phyloP scores from a whole-genome alignment of 768 basidiomycete species.

The Botryobasidium botryosum region DNA sequence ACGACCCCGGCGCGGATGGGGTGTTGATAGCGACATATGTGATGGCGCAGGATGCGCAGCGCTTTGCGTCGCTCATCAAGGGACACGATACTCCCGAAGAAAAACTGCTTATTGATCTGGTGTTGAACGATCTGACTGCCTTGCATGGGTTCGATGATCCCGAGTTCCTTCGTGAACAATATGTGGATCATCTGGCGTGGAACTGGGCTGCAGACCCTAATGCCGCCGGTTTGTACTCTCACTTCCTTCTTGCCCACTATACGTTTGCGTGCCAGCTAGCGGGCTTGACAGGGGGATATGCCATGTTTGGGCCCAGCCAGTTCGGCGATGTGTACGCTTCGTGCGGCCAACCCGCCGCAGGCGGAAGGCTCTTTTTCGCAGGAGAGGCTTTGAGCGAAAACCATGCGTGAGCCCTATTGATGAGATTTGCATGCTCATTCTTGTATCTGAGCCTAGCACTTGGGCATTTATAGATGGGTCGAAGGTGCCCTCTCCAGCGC shows the following conservation, averaged over 20 bases:
- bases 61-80: constrained; percentile 23
- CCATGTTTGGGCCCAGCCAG: constrained; percentile 26
- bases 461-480: constrained; percentile 19
- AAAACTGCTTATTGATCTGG: constrained; percentile 15
- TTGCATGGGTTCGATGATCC: constrained; percentile 17
- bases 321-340: constrained; percentile 21
- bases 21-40: constrained; percentile 27
- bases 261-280: neutral
- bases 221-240: constrained; percentile 20
- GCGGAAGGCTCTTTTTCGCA: constrained; percentile 22
- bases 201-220: constrained; percentile 22
- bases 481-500: constrained; percentile 25
- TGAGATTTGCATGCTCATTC: neutral
- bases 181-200: constrained; percentile 16
- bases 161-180: constrained; percentile 9
- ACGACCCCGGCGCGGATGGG: constrained; percentile 4
- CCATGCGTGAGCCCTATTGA: constrained; percentile 17
- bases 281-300: constrained; percentile 22
- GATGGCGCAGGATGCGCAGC: constrained; percentile 25
- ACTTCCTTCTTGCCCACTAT: neutral
- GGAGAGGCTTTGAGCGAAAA: constrained; percentile 24
- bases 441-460: neutral
- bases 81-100: constrained; percentile 9
- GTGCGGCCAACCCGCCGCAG: constrained; percentile 20
- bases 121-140: constrained; percentile 19